phyloP scores from a whole-genome alignment of 495 filamentous ascomycete genomes.

The Symbiotaphrina buchneri region DNA sequence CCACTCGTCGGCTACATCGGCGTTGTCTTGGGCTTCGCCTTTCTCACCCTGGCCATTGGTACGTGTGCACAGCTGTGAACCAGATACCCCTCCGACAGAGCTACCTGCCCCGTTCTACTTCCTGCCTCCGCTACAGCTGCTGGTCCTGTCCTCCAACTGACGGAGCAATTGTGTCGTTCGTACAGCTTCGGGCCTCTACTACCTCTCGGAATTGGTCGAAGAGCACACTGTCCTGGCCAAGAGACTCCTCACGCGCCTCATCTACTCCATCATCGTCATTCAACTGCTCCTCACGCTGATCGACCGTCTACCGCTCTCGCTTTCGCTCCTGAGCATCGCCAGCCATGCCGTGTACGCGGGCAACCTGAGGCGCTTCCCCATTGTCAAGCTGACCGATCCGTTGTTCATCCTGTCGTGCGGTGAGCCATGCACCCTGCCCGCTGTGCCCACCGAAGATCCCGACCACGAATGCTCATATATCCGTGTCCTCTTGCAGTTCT shows the following conservation, averaged over 20 bases:
- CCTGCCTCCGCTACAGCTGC: too few species aligned
- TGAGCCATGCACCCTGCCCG: conserved; percentile 14
- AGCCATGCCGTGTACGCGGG: conserved; percentile 78
- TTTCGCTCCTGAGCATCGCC: conserved; percentile 51
- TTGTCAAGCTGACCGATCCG: conserved; percentile 74
- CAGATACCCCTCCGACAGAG: neutral
- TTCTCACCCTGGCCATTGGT: conserved; percentile 89
- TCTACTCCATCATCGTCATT: conserved; percentile 58
- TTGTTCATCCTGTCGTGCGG: conserved; percentile 70
- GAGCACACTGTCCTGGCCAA: conserved; percentile 89
- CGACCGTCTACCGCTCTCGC: conserved; percentile 59
- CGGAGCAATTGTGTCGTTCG: neutral
- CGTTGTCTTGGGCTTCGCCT: conserved; percentile 69
- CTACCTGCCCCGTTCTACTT: too few species aligned
- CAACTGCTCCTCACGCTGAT: conserved; percentile 50
- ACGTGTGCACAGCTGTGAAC: conserved; percentile 8
- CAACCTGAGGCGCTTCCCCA: conserved; percentile 71
- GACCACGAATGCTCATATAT: conserved; percentile 1
- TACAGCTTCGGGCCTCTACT: conserved; percentile 85
- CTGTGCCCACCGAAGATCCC: conserved; percentile 4
- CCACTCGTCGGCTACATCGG: conserved; percentile 78
- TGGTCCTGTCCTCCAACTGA: too few species aligned
- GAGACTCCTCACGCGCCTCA: conserved; percentile 58
- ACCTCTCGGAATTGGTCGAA: conserved; percentile 92
- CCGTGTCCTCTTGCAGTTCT: conserved; percentile 28